Base-by-base conservation (phyloP, 2,329 filamentous ascomycete species). In the Fusarium sp. region DNA sequence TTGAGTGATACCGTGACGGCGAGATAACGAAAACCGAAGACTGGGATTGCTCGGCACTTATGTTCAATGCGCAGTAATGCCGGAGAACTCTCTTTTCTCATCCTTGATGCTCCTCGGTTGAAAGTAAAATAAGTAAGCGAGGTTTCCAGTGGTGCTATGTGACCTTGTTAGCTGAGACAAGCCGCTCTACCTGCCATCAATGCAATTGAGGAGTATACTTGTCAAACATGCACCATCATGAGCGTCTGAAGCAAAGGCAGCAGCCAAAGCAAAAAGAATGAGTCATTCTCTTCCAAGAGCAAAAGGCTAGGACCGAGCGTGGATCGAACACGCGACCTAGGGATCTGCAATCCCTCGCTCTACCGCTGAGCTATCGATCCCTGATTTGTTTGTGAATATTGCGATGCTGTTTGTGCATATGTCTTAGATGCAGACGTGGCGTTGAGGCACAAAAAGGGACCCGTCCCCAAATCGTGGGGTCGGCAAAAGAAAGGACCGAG, bases 291-390 rank as follows among this genome's bases (percentile, higher is more conserved):
- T 7, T 12, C 10, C 11, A 14, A 49, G 1, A 5, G 1, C 46
- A 66, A 66, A 71, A 71, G 46, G 18, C 37, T 7, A 71, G 69
- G 69, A 69, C 69, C 69, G 69, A 71, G 61, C 69, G 69, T 72
- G 69, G 69, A 66, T 71, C 69, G 69, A 71, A 71, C 69, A 72
- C 69, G 69, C 60, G 69, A 32, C 69, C 69, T 71, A 65, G 56
- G 50, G 69, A 71, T 71, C 69, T 71, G 69, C 69, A 71, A 71
- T 71, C 69, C 46, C 69, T 61, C 69, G 69, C 69, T 71, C 69
- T 71, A 71, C 69, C 69, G 27, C 69, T 71, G 69, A 71, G 69
- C 69, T 71, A 71, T 71, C 68, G 68, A 71, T 68, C 68, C 68
- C 52, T 26, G 15, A 9, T 3, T 38, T 27, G 8, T 20, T 42